A percentile compares a stretch with the other conserved stretches of the same genome.
phyloP scores from a whole-genome alignment of 2,329 filamentous ascomycete species.

The Ascocoryne sarcoides region DNA sequence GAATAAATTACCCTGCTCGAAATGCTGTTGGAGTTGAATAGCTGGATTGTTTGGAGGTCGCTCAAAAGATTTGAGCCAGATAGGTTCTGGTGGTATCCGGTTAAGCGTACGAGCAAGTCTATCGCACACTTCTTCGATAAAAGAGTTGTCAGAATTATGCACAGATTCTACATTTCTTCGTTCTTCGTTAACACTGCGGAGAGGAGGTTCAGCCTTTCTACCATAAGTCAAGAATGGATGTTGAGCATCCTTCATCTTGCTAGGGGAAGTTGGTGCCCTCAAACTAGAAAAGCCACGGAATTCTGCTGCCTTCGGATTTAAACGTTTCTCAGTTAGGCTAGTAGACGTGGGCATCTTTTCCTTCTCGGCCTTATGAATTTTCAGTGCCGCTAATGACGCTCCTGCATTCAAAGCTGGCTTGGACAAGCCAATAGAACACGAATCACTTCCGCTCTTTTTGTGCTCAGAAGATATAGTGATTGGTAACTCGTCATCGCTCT shows the following conservation, averaged over 20 bases:
- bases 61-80: no score
- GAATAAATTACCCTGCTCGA: not conserved
- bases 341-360: not conserved
- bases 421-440: not conserved
- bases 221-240: not conserved
- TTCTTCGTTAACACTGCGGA: not conserved
- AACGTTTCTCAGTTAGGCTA: not conserved
- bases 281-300: no score
- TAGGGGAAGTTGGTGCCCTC: no score
- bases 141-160: not conserved
- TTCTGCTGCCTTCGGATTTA: not conserved
- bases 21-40: not conserved
- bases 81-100: no score
- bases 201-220: not conserved
- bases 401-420: not conserved
- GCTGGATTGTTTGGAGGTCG: not conserved
- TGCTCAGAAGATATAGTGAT: not conserved
- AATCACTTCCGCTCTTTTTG: not conserved
- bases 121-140: not conserved
- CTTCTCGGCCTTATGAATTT: not conserved
- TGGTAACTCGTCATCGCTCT: slow-evolving; percentile 10
- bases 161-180: not conserved
- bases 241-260: not conserved
- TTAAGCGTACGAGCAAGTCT: no score
- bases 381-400: not conserved